phyloP scores from a whole-genome alignment of 176 grass and related monocot species.

The Raddia guianensis region DNA sequence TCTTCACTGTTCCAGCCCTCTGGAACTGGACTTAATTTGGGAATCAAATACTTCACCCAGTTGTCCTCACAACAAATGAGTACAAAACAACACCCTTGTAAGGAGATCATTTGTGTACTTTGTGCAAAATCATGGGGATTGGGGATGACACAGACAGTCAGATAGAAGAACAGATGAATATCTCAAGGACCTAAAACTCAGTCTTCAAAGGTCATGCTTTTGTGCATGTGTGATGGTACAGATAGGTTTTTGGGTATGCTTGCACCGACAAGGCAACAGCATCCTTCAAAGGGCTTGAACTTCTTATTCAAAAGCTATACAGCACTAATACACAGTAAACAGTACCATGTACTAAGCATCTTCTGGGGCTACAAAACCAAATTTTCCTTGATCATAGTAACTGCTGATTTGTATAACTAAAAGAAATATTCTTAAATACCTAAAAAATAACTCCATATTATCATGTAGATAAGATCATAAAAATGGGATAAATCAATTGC shows the following conservation, averaged over 20 bases:
- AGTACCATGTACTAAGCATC: not conserved
- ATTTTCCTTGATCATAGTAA: not conserved
- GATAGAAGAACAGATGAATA: not conserved
- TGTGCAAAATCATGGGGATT: not conserved
- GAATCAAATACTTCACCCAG: too few relatives aligned
- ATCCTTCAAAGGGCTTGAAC: not conserved
- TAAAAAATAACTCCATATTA: not conserved
- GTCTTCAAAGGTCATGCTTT: not conserved
- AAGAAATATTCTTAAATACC: not conserved
- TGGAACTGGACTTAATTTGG: too few relatives aligned
- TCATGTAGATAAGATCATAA: not conserved
- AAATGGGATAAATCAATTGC: not conserved
- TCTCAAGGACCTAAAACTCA: not conserved
- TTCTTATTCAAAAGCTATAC: constrained; percentile 4
- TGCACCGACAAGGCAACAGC: not conserved
- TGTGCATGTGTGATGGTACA: not conserved
- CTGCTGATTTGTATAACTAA: not conserved
- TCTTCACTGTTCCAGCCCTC: too few relatives aligned
- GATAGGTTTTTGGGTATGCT: not conserved
- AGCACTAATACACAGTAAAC: not conserved
- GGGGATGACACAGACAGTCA: too few relatives aligned
- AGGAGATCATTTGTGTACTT: not conserved
- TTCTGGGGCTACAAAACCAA: not conserved
- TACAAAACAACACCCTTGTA: too few relatives aligned
- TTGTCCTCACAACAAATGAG: too few relatives aligned